Evolutionary conservation across 164 flowering plant genomes (phyloP).

Genomic region (Kalanchoe fedtschenkoi): DNA sequence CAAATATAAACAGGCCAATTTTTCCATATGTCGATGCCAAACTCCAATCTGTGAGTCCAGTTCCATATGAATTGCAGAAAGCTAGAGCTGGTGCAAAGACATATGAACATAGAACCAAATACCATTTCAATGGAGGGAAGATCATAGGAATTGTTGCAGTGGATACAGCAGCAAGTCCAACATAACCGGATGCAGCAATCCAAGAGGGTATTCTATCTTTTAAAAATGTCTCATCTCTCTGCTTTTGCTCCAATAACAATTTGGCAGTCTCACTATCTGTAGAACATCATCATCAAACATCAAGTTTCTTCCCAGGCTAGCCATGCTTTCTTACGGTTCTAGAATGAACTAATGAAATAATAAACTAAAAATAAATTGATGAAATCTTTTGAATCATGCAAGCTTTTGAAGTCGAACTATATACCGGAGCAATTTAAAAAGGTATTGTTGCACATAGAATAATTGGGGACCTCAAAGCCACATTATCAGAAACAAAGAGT

Average conservation of each 20-base stretch:
- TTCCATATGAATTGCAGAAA: constrained; percentile 94
- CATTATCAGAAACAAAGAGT: neutral
- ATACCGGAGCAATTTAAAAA: neutral
- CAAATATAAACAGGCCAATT: constrained; percentile 74
- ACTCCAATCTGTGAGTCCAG: constrained; percentile 95
- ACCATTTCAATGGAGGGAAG: constrained; percentile 89
- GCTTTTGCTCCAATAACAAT: constrained; percentile 37
- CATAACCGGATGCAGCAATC: constrained; percentile 84
- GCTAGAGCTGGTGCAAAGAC: constrained; percentile 89
- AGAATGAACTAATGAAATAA: neutral
- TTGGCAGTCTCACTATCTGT: constrained; percentile 51
- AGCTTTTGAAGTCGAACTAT: too few species aligned
- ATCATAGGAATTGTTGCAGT: constrained; percentile 69
- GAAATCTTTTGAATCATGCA: neutral
- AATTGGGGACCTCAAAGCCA: neutral
- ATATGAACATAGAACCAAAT: constrained; percentile 69
- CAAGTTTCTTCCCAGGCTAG: neutral
- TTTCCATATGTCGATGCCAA: constrained; percentile 86
- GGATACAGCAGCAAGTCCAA: constrained; percentile 76
- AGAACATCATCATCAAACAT: constrained; percentile 3
- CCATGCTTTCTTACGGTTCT: neutral
- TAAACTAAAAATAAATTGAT: neutral
- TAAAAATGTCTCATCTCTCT: constrained; percentile 53
- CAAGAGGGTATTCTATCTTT: constrained; percentile 77
- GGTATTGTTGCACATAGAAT: neutral